Base-by-base conservation (phyloP, 805 yeast species). In the Millerozyma acaciae region DNA sequence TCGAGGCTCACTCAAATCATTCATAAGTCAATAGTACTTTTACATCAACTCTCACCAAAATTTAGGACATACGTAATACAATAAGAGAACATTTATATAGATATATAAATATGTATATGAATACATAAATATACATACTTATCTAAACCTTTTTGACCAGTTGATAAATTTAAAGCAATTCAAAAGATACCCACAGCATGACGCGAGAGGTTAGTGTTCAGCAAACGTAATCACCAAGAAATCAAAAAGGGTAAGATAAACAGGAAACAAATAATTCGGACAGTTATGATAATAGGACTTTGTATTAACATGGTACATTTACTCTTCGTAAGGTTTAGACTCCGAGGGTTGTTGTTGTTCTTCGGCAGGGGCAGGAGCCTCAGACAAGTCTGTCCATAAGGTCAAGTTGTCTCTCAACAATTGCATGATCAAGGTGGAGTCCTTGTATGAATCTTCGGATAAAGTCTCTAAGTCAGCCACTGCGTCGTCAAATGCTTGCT, bases 401-500 rank as follows among this genome's bases (percentile, higher is more conserved):
- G 97, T 90, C 73, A 90, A 76, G 79, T 90, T 90, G 71, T 93
- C 97, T 74, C 97, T 84, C 65, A 93, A 80, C 65, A 93, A 80
- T 79, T 93, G 97, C 98, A 93, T 93, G 62, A 93, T 93, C 65
- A 93, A 80, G 51, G 97, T 93, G 45, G 97, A 88, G 68, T 90
- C 98, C 70, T 90, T 93, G 80, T 93, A 90, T 49, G 96, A 84
- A 73, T 90, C 98, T 72, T 90, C 98, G 28, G 95, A 85, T 60
- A 90, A 76, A 48, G 97, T 86, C 70, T 90, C 98, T 63, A 90
- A 79, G 72, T 93, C 97, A 45, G 98, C 96, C 62, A 90, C 94
- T 45, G 98, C 98, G 60, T 90, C 97, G 67, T 90, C 98, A 53
- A 93, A 90, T 24, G 98, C 97, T 72, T 90, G 96, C 70, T 90